phyloP scores from a whole-genome alignment of 2,329 filamentous ascomycete genomes.

The Ascochyta clinopodiicola region DNA sequence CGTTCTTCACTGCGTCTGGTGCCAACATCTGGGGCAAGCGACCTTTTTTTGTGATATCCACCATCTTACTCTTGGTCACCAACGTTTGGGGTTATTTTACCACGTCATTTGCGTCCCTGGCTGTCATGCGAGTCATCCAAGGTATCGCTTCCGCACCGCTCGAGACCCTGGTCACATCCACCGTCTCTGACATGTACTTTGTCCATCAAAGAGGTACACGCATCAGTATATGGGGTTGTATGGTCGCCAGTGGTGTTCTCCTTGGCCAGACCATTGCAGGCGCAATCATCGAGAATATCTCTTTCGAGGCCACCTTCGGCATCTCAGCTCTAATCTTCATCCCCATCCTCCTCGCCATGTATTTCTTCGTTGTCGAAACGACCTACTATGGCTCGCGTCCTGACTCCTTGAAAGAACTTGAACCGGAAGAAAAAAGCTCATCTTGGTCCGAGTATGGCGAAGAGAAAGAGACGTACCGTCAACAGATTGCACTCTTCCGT shows the following conservation, averaged over 20 bases:
- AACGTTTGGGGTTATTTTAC: conserved; percentile 52
- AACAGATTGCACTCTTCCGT: conserved; percentile 36
- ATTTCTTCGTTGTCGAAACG: conserved; percentile 56
- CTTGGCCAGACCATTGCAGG: conserved; percentile 55
- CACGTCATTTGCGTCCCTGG: conserved; percentile 48
- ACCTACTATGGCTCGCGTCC: conserved; percentile 42
- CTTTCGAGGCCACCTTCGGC: conserved; percentile 53
- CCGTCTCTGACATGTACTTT: conserved; percentile 88
- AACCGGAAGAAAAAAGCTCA: conserved; percentile 32
- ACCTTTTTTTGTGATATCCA: conserved; percentile 49
- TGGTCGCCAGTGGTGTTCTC: conserved; percentile 45
- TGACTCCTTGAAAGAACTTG: conserved; percentile 21
- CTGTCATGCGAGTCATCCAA: conserved; percentile 74
- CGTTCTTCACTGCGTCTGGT: conserved; percentile 52
- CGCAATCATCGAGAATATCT: conserved; percentile 49
- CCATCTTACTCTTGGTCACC: conserved; percentile 44
- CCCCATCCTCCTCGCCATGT: conserved; percentile 50
- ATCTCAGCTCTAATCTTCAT: conserved; percentile 54
- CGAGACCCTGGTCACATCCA: conserved; percentile 86
- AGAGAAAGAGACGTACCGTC: conserved; percentile 30
- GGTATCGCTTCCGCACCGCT: conserved; percentile 88
- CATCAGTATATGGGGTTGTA: conserved; percentile 72
- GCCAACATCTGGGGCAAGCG: conserved; percentile 50
- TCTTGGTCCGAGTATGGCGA: conserved; percentile 28
- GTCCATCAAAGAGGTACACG: conserved; percentile 84